Evolutionary conservation across 176 grass and related monocot species (phyloP).

Genomic region (Carex kokanica): DNA sequence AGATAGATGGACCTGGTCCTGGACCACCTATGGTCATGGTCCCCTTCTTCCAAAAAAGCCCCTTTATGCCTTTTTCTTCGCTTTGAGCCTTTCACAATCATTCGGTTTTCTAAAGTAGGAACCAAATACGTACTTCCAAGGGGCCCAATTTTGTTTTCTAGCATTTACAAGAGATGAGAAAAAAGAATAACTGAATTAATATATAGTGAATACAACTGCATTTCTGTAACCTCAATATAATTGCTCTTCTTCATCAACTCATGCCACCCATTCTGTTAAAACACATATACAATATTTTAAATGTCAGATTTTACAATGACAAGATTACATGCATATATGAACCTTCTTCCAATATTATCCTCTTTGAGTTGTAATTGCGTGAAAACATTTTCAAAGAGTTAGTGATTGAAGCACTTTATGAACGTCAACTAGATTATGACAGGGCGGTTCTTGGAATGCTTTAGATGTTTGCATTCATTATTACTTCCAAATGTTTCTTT

Average conservation of each 20-base stretch:
- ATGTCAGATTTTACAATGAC: neutral
- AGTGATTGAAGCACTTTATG: neutral
- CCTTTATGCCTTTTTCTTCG: conserved; percentile 6
- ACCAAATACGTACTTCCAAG: neutral
- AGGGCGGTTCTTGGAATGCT: neutral
- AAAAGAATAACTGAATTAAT: neutral
- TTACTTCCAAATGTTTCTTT: neutral
- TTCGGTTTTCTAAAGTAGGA: conserved; percentile 7
- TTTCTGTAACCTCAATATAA: neutral
- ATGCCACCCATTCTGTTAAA: neutral
- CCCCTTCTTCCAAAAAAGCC: neutral
- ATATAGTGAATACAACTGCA: neutral
- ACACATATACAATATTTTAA: neutral
- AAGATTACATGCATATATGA: neutral
- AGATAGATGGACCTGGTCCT: too few relatives aligned
- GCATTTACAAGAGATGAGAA: neutral
- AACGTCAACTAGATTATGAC: neutral
- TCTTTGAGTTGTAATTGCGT: neutral
- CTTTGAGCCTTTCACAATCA: neutral
- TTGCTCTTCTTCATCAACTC: neutral
- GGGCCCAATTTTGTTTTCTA: neutral
- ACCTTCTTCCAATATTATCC: neutral
- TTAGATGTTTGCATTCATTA: neutral
- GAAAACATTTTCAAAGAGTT: neutral
- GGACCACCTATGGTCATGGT: neutral